Base-by-base conservation (phyloP, 768 basidiomycete genomes). In the Collybiopsis confluens region DNA sequence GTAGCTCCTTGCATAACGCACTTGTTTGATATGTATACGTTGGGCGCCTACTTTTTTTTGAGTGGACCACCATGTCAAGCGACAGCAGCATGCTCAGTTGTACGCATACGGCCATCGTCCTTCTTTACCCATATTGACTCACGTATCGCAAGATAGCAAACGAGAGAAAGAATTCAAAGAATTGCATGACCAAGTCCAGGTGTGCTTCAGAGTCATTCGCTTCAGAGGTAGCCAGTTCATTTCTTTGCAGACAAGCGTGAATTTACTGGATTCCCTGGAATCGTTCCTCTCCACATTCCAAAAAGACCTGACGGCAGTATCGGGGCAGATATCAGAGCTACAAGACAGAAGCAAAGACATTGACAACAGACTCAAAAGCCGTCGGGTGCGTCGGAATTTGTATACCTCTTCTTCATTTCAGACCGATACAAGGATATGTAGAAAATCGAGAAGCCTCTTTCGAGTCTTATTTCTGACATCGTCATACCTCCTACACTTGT, bases 281-380 rank as follows among this genome's bases (percentile, higher is more conserved):
- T 78, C 84, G 1, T 98, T 98, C 68, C 78, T 99, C 10, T 93
- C 92, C 2, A 97, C 91, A 0, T 99, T 99, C 64, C 96, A 98
- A 69, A 88, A 79, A 61, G 96, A 99, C 68, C 77, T 99, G 20
- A 90, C 92, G 4, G 86, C 88, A 1, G 97, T 98, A 9, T 98
- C 97, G 2, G 91, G 93, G 2, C 95, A 99, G 66, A 96, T 99
- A 66, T 89, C 92, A 1, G 92, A 98, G 58, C 76, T 99, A 21
- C 97, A 98, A 64, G 81, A 83, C 58, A 79, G 92, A 30, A 95
- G 92, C 65, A 88, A 90, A 59, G 89, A 89, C 38, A 97, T 98
- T 16, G 97, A 98, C 58, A 82, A 80, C 56, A 81, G 87, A 54
- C 77, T 98, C 54, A 88, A 86, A 65, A 90, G 86, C 54, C 80